Evolutionary conservation across 768 basidiomycete genomes (phyloP), one percentile per base, ranked within the genome.

Genomic region (Leccinum barrowsii): DNA sequence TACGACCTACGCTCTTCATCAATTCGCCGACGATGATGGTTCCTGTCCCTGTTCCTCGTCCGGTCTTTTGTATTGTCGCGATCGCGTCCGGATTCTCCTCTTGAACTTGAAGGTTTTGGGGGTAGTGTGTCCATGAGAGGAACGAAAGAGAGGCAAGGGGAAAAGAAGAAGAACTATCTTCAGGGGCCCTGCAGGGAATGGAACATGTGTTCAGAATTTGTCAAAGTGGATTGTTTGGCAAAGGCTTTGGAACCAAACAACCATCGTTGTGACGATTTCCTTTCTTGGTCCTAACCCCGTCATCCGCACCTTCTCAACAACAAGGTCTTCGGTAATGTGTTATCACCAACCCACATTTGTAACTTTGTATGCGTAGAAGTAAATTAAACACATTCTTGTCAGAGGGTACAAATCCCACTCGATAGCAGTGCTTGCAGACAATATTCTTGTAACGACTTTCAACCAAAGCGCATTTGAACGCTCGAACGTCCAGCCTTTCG

Each of bases 1-100:
- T 97, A 91, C 56, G 98, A 73, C 82, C 96, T 95, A 37, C 5
- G 19, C 19, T 53, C 56, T 44, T 44, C 3, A 8, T 56, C 37
- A 24, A 26, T 49, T 11, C 10, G n/a, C 28, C 53, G 61, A 54
- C 37, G 61, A 17, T 12, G 42, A 21, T 49, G 57, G 51, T 11
- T 13, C 34, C 21, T 56, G 58, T 58, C 54, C 40, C 5, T 63
- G 46, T 63, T 11, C 52, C 46, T 57, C 6, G 46, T 11, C 8
- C 32, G 58, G 58, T 59, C 63, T 32, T 11, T 44, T 3, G 42
- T 44, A 44, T 34, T 60, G 51, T 68, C 65, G 17, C 55, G 58
- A 42, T 69, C 57, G 4, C 55, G 66, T 37, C 47, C 58, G 3
- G 52, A 66, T 42, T 42, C 50, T n/a, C 32, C 50, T n/a, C 32